These are phyloP conservation scores for Xylaria flabelliformis DNA, from an alignment of 495 filamentous ascomycete genomes.

Conservation along the genomic window DNA sequence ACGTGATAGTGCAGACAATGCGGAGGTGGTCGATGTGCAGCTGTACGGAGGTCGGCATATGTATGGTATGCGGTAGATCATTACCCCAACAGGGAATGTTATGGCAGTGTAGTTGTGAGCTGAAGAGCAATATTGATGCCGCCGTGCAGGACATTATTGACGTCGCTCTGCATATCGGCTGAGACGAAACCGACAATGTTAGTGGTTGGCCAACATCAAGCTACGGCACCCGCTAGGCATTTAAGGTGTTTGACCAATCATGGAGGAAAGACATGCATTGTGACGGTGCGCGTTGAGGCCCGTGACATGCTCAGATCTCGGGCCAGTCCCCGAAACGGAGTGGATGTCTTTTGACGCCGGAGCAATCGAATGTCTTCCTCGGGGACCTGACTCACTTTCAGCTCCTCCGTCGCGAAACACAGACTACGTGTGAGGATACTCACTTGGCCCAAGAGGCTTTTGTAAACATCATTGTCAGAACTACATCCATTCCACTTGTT, in stretches of 20 bases:
- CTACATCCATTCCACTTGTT: slow-evolving; percentile 28
- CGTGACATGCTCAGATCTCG: neutral
- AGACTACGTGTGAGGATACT: neutral
- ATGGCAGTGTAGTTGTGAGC: slow-evolving; percentile 6
- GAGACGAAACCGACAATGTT: neutral
- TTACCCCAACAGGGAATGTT: slow-evolving; percentile 2
- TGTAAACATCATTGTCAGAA: neutral
- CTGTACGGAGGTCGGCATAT: neutral
- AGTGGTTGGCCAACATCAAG: neutral
- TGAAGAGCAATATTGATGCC: slow-evolving; percentile 14
- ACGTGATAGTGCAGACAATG: neutral
- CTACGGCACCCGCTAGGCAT: neutral
- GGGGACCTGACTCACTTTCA: slow-evolving; percentile 5
- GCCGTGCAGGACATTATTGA: slow-evolving; percentile 15
- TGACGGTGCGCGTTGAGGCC: neutral
- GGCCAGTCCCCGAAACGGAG: neutral
- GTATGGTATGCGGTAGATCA: neutral
- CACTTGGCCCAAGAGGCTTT: neutral
- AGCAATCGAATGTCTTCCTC: neutral
- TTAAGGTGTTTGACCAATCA: neutral
- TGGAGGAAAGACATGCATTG: neutral
- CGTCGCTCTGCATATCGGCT: slow-evolving; percentile 1
- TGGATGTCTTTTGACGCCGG: neutral
- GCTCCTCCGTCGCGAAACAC: neutral
- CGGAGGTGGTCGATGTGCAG: neutral